Evolutionary conservation across 2,329 filamentous ascomycete species (phyloP).

Genomic region (Apiospora marii): DNA sequence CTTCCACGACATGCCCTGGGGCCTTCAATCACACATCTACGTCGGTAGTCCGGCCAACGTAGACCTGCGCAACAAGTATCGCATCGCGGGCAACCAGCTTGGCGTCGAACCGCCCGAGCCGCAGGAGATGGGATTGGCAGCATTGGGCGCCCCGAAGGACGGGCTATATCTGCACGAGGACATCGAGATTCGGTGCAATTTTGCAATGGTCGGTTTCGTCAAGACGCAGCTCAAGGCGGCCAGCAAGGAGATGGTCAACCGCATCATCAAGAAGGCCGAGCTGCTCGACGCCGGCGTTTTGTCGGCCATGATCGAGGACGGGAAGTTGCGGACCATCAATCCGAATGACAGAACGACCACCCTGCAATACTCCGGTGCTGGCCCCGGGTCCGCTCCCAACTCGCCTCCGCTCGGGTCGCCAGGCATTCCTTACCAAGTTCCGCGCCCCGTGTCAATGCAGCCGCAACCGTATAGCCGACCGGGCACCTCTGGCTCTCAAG

Average conservation of each 20-base stretch:
- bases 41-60: conserved; percentile 66
- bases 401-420: conserved; percentile 41
- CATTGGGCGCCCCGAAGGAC: conserved; percentile 66
- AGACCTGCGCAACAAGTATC: conserved; percentile 73
- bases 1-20: conserved; percentile 77
- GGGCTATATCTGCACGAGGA: conserved; percentile 75
- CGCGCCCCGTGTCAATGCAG: conserved; percentile 39
- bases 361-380: conserved; percentile 34
- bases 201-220: conserved; percentile 70
- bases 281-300: conserved; percentile 71
- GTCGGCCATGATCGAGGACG: conserved; percentile 72
- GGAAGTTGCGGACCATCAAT: conserved; percentile 66
- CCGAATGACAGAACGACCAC: conserved; percentile 45
- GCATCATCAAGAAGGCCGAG: conserved; percentile 76
- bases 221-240: conserved; percentile 72
- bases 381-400: conserved; percentile 28
- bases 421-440: conserved; percentile 49
- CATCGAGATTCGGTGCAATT: conserved; percentile 74
- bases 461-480: conserved; percentile 43
- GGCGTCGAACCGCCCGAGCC: conserved; percentile 68
- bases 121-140: conserved; percentile 66
- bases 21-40: conserved; percentile 75
- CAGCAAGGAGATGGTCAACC: conserved; percentile 71
- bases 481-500: conserved; percentile 42
- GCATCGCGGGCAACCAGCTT: conserved; percentile 73